A percentile compares a stretch with the other conserved stretches of the same genome.
Conservation (phyloP, 192 early-diverging fungal genomes). For the Phycomyces blakesleeanus region DNA sequence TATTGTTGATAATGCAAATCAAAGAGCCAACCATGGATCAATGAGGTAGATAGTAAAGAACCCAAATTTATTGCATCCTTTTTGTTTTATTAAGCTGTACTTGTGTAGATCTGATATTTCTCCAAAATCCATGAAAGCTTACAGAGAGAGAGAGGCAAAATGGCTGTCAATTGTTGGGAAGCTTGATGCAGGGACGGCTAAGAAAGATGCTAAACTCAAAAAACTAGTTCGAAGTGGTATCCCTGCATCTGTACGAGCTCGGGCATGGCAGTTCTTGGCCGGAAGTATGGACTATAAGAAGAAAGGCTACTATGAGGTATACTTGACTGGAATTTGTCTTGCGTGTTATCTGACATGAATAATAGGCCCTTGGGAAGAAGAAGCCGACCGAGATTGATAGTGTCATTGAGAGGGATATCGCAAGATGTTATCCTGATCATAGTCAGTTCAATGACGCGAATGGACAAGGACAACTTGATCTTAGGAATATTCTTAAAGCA, state of each 20-base stretch:
- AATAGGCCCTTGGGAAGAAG: neutral
- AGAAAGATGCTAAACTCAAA: slow-evolving; percentile 60
- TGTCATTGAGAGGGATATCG: slow-evolving; percentile 87
- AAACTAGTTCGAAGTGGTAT: slow-evolving; percentile 65
- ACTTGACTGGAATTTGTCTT: too few relatives aligned
- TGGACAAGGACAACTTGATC: slow-evolving; percentile 71
- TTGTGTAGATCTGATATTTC: slow-evolving; percentile 8
- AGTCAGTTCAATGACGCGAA: slow-evolving; percentile 67
- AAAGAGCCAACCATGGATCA: neutral
- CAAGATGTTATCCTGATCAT: slow-evolving; percentile 84
- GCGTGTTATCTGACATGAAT: too few relatives aligned
- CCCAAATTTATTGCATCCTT: neutral
- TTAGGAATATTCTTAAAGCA: slow-evolving; percentile 75
- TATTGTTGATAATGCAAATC: neutral
- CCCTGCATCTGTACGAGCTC: slow-evolving; percentile 64
- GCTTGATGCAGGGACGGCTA: slow-evolving; percentile 31
- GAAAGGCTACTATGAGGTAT: slow-evolving; percentile 45
- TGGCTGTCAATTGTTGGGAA: slow-evolving; percentile 38
- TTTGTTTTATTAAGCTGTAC: too few relatives aligned
- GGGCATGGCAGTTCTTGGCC: slow-evolving; percentile 67
- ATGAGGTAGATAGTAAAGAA: neutral
- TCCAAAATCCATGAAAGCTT: slow-evolving; percentile 32
- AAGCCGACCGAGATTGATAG: slow-evolving; percentile 59
- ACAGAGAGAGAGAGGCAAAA: slow-evolving; percentile 42
- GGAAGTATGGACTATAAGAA: slow-evolving; percentile 48